phyloP scores from a whole-genome alignment of 2,329 filamentous ascomycete species.

The Botryotinia globosa region DNA sequence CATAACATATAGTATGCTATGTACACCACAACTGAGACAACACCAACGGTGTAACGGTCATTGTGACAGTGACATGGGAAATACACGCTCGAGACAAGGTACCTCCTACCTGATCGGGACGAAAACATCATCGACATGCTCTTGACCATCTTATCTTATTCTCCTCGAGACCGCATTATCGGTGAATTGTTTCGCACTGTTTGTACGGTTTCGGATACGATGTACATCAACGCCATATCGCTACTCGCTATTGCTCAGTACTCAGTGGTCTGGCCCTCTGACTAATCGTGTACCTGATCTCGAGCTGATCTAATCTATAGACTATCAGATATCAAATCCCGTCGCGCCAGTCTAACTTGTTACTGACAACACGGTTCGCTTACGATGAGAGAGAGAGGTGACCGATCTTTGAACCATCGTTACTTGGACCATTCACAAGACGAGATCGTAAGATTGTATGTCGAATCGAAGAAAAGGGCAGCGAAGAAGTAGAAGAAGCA shows the following conservation, averaged over 20 bases:
- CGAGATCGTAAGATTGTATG: background rate
- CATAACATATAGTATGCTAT: background rate
- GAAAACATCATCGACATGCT: background rate
- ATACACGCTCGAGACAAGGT: background rate
- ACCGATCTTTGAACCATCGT: background rate
- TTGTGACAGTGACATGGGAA: background rate
- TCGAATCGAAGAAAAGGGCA: background rate
- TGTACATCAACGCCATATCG: background rate
- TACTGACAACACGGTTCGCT: background rate
- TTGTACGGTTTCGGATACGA: too few relatives aligned
- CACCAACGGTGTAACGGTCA: slow-evolving; percentile 3
- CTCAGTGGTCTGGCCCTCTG: background rate
- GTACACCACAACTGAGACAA: background rate
- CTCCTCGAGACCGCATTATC: background rate
- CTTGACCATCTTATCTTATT: background rate
- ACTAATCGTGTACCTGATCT: background rate
- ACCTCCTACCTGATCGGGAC: background rate
- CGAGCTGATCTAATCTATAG: background rate
- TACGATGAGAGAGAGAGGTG: background rate
- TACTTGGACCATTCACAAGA: background rate
- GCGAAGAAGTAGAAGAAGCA: background rate
- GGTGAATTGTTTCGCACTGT: background rate
- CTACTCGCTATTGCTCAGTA: background rate
- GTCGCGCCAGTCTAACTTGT: background rate
- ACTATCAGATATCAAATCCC: background rate